A percentile compares a stretch with the other conserved stretches of the same genome.
phyloP scores from a whole-genome alignment of 1,139 yeast genomes.

The Taiozyma sp. region DNA sequence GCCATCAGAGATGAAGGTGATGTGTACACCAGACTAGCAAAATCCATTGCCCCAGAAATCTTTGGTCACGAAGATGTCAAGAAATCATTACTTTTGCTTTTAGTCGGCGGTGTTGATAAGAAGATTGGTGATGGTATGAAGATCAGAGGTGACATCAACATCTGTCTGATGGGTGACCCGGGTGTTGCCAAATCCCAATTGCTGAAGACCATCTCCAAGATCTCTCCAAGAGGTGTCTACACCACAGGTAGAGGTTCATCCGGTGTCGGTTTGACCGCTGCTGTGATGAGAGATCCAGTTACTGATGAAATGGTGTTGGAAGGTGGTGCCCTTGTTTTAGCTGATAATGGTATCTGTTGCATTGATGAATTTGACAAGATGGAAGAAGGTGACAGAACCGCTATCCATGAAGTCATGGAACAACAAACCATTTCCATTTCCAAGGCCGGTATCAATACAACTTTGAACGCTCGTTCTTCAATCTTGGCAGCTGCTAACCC shows the following conservation, averaged over 20 bases:
- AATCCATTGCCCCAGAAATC: constrained; percentile 96
- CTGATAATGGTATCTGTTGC: constrained; percentile 98
- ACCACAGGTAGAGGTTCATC: constrained; percentile 99
- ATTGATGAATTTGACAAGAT: constrained; percentile 98
- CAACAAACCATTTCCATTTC: constrained; percentile 97
- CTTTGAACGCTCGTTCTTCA: constrained; percentile 93
- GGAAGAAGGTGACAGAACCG: constrained; percentile 97
- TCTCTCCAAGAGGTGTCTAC: constrained; percentile 96
- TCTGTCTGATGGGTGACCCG: constrained; percentile 98
- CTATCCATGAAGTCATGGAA: constrained; percentile 99
- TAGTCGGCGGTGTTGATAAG: constrained; percentile 96
- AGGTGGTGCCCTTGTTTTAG: constrained; percentile 97
- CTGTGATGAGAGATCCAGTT: constrained; percentile 97
- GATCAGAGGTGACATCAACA: constrained; percentile 95
- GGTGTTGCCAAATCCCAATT: constrained; percentile 99
- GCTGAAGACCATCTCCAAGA: constrained; percentile 83
- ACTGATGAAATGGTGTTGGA: constrained; percentile 98
- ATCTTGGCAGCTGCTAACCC: constrained; percentile 99
- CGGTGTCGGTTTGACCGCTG: constrained; percentile 98
- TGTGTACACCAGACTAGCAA: constrained; percentile 75
- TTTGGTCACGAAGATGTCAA: constrained; percentile 93
- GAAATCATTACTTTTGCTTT: constrained; percentile 75
- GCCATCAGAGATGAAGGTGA: constrained; percentile 56
- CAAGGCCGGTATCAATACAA: constrained; percentile 97
- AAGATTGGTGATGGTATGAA: constrained; percentile 95